These are phyloP conservation scores for Seiridium unicorne DNA, from an alignment of 2,329 filamentous ascomycete genomes.

Conservation along the genomic window DNA sequence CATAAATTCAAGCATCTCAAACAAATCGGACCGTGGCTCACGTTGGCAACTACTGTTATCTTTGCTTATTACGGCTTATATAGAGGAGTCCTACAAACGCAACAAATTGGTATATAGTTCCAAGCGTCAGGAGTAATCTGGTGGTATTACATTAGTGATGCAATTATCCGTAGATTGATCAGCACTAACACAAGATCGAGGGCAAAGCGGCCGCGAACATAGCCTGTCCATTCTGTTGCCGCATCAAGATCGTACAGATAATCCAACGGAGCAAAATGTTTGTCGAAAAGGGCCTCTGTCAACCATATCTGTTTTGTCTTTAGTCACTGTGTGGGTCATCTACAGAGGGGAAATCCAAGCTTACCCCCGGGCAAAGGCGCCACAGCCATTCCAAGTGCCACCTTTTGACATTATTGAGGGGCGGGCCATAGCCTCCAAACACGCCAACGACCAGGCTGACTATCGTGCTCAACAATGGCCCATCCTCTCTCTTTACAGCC, in stretches of 20 bases:
- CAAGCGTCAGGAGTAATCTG: no score
- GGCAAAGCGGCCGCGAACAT: neutral
- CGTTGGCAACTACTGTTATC: no score
- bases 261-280: neutral
- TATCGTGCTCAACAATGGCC: neutral
- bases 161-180: neutral
- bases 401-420: neutral
- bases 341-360: neutral
- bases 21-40: no score
- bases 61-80: no score
- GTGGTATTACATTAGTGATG: no score
- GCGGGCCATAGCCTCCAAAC: slow-evolving; percentile 2
- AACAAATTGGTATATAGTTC: no score
- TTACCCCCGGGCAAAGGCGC: slow-evolving; percentile 1
- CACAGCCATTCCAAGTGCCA: slow-evolving; percentile 2
- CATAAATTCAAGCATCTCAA: no score
- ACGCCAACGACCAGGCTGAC: neutral
- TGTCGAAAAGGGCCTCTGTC: neutral
- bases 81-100: no score
- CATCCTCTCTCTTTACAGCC: neutral
- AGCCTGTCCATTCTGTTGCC: neutral
- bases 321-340: neutral
- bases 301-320: neutral
- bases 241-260: slow-evolving; percentile 1
- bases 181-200: slow-evolving; percentile 1